phyloP scores from a whole-genome alignment of 768 basidiomycete species.

The Sporobolomyces pararoseus region DNA sequence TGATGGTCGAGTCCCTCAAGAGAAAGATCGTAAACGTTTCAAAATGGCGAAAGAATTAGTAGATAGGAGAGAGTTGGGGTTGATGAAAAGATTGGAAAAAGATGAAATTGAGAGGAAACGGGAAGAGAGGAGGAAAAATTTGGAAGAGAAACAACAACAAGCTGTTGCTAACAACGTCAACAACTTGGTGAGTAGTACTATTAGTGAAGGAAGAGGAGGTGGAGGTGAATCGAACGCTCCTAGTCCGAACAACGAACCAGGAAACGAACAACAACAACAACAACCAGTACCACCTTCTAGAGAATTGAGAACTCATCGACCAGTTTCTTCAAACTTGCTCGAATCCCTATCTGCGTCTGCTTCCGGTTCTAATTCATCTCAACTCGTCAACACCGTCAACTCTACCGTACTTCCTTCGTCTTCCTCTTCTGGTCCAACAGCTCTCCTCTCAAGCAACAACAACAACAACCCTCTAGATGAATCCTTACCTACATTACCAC shows the following conservation, averaged over 20 bases:
- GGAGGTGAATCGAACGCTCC: not conserved
- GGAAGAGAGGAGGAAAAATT: conserved; percentile 9
- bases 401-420: not conserved
- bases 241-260: too few species aligned
- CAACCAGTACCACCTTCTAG: not conserved
- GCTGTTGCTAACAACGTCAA: not conserved
- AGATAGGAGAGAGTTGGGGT: conserved; percentile 52
- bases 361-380: too few species aligned
- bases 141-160: not conserved
- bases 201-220: conserved; percentile 46
- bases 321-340: not conserved
- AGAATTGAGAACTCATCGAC: conserved; percentile 10
- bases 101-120: conserved; percentile 9
- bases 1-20: conserved; percentile 61
- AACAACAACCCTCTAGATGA: conserved; percentile 27
- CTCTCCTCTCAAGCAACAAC: not conserved
- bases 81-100: not conserved
- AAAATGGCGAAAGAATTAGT: conserved; percentile 67
- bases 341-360: not conserved
- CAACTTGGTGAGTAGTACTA: not conserved
- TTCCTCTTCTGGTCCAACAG: not conserved
- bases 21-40: conserved; percentile 65
- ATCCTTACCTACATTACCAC: conserved; percentile 60
- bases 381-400: too few species aligned
- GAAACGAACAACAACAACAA: too few species aligned